phyloP scores from a whole-genome alignment of 805 yeast genomes.

The Millerozyma miso region DNA sequence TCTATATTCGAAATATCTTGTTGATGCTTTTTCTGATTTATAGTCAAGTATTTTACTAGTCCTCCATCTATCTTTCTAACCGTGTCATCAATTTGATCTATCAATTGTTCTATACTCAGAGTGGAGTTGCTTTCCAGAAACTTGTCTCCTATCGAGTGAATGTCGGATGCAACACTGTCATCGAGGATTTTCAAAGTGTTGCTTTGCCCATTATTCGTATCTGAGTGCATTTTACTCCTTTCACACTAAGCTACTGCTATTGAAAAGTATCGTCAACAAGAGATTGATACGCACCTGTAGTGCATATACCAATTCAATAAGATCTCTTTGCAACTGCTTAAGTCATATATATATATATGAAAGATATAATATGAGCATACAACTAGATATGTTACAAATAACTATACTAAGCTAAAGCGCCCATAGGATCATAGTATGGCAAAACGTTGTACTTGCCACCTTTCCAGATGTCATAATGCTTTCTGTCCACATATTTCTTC shows the following conservation, averaged over 20 bases:
- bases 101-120: constrained; percentile 22
- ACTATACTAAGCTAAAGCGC: constrained; percentile 34
- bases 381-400: background rate
- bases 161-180: background rate
- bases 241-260: background rate
- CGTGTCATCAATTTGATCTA: constrained; percentile 24
- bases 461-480: constrained; percentile 34
- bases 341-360: no score
- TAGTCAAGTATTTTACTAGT: constrained; percentile 19
- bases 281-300: background rate
- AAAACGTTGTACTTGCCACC: constrained; percentile 25
- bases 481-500: constrained; percentile 33
- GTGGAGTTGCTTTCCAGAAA: background rate
- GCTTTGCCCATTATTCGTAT: background rate
- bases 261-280: background rate
- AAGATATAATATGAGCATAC: no score
- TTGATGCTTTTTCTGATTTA: constrained; percentile 27
- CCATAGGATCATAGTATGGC: constrained; percentile 43
- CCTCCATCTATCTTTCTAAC: constrained; percentile 21
- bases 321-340: no score
- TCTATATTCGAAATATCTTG: constrained; percentile 48
- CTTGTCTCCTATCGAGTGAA: background rate
- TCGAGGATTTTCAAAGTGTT: background rate
- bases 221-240: background rate
- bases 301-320: no score